Base-by-base conservation (phyloP, 805 yeast species). In the Schwanniomyces polymorphus region DNA sequence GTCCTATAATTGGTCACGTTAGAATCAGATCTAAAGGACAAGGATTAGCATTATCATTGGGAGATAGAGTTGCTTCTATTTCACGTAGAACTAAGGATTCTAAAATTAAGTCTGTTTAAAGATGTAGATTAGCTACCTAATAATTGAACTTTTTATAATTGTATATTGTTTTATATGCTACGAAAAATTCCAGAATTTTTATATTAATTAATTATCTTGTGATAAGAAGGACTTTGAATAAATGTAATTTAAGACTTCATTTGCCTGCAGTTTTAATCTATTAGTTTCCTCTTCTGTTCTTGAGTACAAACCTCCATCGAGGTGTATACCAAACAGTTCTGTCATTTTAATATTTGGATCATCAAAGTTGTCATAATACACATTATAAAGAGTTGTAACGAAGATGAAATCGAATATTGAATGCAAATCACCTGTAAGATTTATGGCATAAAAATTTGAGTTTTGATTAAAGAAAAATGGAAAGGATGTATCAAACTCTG, bases 1-100 rank as follows among this genome's bases (percentile, higher is more conserved):
- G 92, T 9, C 84, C 86, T 44, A 85, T 91, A 47, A 81, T 88
- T 49, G 99, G 99, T 7, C 96, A 91, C 62, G 96, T 91, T 40
- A 84, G 99, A 72, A 91, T 94, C 60, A 84, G 99, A 71, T 87
- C 97, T 14, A 91, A 92, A 80, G 97, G 97, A 18, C 98, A 95
- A 75, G 99, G 99, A 5, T 78, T 95, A 54, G 99, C 99, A 7
- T 75, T 95, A 52, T 85, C 96, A 2, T 76, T 95, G 57, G 99
- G 99, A 52, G 98, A 94, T 61, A 82, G 91, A 59, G 94, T 92
- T 45, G 96, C 97, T 44, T 76, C 88, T 45, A 81, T 90, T 65
- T 86, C 92, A 40, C 81, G 86, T 47, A 70, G 63, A 47, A 48
- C 63, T 28, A 67, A 67, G 50, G 57, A 54, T 11, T 56, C 60